Evolutionary conservation across 2,329 filamentous ascomycete genomes (phyloP).

Genomic region (Fusarium protoensiforme): DNA sequence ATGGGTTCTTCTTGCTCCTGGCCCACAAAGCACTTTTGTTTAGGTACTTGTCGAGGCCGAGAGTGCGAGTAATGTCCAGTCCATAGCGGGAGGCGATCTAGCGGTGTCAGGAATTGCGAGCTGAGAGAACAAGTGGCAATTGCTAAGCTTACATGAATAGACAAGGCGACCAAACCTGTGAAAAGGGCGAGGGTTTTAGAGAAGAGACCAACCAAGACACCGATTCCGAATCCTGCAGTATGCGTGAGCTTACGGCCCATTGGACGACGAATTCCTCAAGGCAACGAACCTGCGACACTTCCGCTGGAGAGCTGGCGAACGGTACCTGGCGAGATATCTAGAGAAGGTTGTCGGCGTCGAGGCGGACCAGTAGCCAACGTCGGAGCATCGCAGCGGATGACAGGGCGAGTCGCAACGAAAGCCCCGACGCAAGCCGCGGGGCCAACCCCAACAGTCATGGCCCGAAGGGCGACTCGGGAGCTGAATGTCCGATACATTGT

Average conservation of each 20-base stretch:
- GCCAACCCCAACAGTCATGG: constrained; percentile 43
- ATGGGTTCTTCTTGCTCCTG: constrained; percentile 66
- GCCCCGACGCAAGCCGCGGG: constrained; percentile 43
- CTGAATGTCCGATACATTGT: constrained; percentile 39
- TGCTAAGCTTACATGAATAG: constrained; percentile 67
- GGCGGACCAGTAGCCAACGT: constrained; percentile 24
- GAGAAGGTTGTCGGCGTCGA: constrained; percentile 15
- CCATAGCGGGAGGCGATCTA: constrained; percentile 59
- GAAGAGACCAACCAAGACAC: constrained; percentile 75
- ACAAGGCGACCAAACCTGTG: constrained; percentile 71
- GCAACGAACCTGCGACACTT: constrained; percentile 60
- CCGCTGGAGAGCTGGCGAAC: constrained; percentile 65
- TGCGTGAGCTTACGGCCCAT: neutral
- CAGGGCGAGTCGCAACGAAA: constrained; percentile 37
- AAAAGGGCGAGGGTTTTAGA: constrained; percentile 76
- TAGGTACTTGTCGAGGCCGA: constrained; percentile 52
- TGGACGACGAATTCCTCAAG: neutral
- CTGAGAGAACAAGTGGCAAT: neutral
- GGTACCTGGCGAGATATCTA: constrained; percentile 45
- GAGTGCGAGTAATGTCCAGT: constrained; percentile 51
- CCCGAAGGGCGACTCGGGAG: constrained; percentile 34
- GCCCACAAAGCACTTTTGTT: constrained; percentile 56
- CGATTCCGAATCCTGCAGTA: constrained; percentile 67
- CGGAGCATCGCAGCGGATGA: constrained; percentile 46
- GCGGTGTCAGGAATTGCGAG: constrained; percentile 16